Evolutionary conservation across 257 asterid species (phyloP).

Genomic region (Solanum bukasovii): DNA sequence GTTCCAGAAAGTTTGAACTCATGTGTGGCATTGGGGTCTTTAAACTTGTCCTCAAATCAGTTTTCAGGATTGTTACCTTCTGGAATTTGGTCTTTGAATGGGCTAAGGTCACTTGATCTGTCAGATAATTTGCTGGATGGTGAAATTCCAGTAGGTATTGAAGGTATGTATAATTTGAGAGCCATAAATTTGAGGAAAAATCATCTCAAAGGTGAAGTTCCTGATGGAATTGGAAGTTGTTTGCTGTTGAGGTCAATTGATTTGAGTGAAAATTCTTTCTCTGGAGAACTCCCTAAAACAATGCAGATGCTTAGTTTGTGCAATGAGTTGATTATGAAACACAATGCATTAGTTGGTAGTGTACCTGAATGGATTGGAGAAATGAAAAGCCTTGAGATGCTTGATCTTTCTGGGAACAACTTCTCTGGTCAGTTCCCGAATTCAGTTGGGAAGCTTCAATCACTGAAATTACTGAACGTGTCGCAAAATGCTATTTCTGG

Average conservation of each 20-base stretch:
- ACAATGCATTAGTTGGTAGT: constrained; percentile 39
- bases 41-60: constrained; percentile 71
- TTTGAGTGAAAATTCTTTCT: constrained; percentile 48
- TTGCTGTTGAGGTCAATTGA: constrained; percentile 50
- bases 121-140: constrained; percentile 72
- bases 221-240: constrained; percentile 64
- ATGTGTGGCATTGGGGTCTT: constrained; percentile 49
- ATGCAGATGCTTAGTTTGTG: constrained; percentile 67
- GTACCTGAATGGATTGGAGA: constrained; percentile 75
- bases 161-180: constrained; percentile 50
- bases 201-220: constrained; percentile 47
- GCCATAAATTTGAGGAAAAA: constrained; percentile 44
- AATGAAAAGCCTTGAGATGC: constrained; percentile 50
- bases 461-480: constrained; percentile 44
- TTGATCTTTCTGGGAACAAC: constrained; percentile 62
- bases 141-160: constrained; percentile 49
- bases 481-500: constrained; percentile 54
- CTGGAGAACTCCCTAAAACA: constrained; percentile 59
- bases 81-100: constrained; percentile 60
- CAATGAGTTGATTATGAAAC: constrained; percentile 26
- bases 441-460: constrained; percentile 53
- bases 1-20: constrained; percentile 66
- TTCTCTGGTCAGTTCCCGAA: constrained; percentile 50
- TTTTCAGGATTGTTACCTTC: constrained; percentile 57
- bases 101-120: constrained; percentile 66